Evolutionary conservation across 257 asterid genomes (phyloP), one percentile per base, ranked within the genome.

Genomic region (Gentiana macrophylla): DNA sequence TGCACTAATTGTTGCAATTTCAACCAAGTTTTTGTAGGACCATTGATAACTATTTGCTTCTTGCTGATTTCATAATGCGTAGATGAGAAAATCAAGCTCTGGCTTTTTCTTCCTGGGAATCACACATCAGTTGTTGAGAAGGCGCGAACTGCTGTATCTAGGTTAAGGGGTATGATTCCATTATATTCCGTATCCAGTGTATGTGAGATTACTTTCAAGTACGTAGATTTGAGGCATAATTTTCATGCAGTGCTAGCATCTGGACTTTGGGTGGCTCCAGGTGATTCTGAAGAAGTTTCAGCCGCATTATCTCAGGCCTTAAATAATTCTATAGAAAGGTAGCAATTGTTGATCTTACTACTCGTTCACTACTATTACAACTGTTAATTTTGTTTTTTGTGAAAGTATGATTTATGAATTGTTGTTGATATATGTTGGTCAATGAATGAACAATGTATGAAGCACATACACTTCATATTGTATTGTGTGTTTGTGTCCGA

Each of bases 231-330:
- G 46, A 10, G 9, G 8, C 6, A 41, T 41, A 5, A 5, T 41
- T 41, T 41, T 41, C 32, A 58, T 60, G 53, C 72, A 92, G 98
- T 80, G 63, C 82, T 88, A 59, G 94, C 95, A 60, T 88, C 94
- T 68, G 98, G 97, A 74, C 83, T 88, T 64, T 92, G 98, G 97
- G 82, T 92, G 74, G 88, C 98, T 60, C 98, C 98, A 53, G 98
- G 98, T 47, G 98, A 92, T 70, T 85, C 98, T 8, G 97, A 92
- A 78, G 98, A 88, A 83, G 89, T 92, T 74, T 86, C 94, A 44
- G 79, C 86, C 70, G 97, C 98, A 56, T 70, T 92, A 58, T 83
- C 97, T n/a, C 98, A 92, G 79, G 95, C 98, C 62, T 72, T 92
- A 48, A 77, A 90, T 76, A 92, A 88, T 71, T 80, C 84, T 72